A percentile compares a stretch with the other conserved stretches of the same genome.
phyloP scores from a whole-genome alignment of 257 asterid species.

The Scutellaria barbata region DNA sequence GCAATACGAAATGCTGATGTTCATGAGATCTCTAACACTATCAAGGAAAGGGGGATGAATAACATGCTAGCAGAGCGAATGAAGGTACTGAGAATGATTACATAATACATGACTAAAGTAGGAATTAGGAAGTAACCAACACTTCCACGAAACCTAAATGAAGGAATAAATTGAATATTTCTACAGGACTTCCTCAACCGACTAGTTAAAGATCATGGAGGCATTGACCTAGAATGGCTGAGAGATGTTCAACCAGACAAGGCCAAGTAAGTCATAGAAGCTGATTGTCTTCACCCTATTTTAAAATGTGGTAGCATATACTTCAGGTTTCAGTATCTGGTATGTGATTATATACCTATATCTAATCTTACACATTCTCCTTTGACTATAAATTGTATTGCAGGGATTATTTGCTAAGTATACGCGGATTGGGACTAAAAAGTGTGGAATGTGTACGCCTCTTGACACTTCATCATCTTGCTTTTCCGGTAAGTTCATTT shows the following conservation, averaged over 20 bases:
- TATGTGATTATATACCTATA: neutral
- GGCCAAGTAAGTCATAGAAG: constrained; percentile 60
- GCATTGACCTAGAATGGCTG: constrained; percentile 84
- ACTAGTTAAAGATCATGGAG: constrained; percentile 68
- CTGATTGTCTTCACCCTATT: constrained; percentile 2
- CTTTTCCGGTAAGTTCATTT: constrained; percentile 73
- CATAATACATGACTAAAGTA: constrained; percentile 8
- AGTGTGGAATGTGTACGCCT: constrained; percentile 89
- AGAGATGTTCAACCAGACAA: constrained; percentile 74
- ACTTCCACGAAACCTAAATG: constrained; percentile 15
- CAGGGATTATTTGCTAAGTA: constrained; percentile 82
- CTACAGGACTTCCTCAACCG: constrained; percentile 82
- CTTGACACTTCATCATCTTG: constrained; percentile 78
- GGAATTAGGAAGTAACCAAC: constrained; percentile 6
- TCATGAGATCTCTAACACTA: constrained; percentile 52
- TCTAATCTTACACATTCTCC: constrained; percentile 12
- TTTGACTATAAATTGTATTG: constrained; percentile 30
- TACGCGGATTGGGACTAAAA: constrained; percentile 77
- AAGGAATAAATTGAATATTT: constrained; percentile 36
- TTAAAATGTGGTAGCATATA: constrained; percentile 22
- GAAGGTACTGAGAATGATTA: constrained; percentile 52
- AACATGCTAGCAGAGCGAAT: constrained; percentile 77
- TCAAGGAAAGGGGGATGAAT: constrained; percentile 72
- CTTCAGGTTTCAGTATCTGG: neutral
- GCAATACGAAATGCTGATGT: constrained; percentile 60